A percentile compares a stretch with the other conserved stretches of the same genome.
Conservation (phyloP, 441 rosid genomes). For the Geranium incanum region DNA sequence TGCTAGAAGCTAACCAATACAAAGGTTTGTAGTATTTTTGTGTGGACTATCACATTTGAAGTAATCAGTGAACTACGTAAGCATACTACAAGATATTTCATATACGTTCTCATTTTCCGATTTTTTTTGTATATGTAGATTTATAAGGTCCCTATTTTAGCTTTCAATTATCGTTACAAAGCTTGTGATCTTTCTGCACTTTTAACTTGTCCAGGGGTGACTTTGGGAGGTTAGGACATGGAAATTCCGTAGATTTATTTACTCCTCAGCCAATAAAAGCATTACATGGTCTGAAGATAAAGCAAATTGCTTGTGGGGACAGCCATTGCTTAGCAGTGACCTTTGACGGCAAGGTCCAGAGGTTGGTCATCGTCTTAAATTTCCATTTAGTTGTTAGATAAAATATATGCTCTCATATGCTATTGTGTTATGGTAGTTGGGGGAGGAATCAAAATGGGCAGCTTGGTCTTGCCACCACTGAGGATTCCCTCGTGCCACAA, state of each 20-base stretch:
- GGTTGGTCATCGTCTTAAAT: conserved; percentile 35
- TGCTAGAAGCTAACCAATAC: background rate
- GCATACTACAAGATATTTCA: background rate
- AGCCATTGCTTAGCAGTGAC: conserved; percentile 96
- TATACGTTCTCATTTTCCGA: background rate
- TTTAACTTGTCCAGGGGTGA: conserved; percentile 68
- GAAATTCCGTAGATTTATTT: conserved; percentile 83
- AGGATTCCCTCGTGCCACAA: conserved; percentile 86
- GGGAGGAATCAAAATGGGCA: conserved; percentile 99
- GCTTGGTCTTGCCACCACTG: conserved; percentile 86
- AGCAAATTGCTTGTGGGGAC: conserved; percentile 96
- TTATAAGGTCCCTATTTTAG: no score
- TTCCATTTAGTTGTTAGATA: background rate
- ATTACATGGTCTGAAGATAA: conserved; percentile 64
- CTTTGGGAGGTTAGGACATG: conserved; percentile 97
- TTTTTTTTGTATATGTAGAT: no score
- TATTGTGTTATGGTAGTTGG: conserved; percentile 54
- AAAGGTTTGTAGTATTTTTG: background rate
- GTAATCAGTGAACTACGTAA: background rate
- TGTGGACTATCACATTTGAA: background rate
- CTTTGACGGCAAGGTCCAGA: conserved; percentile 77
- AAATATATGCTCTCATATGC: background rate
- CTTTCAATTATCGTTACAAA: no score
- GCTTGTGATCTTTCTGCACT: background rate
- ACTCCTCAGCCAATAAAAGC: conserved; percentile 87